Conservation (phyloP, 116 monocot species). For the Posidonia oceanica region DNA sequence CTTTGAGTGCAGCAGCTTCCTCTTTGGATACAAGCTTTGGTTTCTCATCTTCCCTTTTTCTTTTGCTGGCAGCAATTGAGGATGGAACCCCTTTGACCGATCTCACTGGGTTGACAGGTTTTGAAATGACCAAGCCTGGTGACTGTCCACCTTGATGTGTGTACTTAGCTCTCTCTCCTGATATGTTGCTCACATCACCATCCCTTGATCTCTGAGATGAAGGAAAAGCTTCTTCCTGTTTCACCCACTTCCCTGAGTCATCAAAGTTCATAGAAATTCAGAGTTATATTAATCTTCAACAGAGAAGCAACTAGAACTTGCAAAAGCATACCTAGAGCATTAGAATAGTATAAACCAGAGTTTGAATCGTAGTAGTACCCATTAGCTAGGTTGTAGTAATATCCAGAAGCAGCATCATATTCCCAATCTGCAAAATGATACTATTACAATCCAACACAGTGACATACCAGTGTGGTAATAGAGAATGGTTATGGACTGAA, state of each 20-base stretch:
- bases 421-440: slow-evolving; percentile 46
- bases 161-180: not conserved
- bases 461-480: not conserved
- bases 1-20: slow-evolving; percentile 69
- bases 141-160: slow-evolving; percentile 34
- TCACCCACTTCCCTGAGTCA: slow-evolving; percentile 63
- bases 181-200: not conserved
- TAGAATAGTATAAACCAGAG: slow-evolving; percentile 56
- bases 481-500: not conserved
- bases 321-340: slow-evolving; percentile 30
- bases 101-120: slow-evolving; percentile 33
- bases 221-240: slow-evolving; percentile 49
- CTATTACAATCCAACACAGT: not conserved
- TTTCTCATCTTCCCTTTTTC: slow-evolving; percentile 64
- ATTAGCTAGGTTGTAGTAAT: slow-evolving; percentile 57
- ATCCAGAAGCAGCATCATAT: slow-evolving; percentile 68
- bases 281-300: not conserved
- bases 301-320: not conserved
- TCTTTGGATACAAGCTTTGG: slow-evolving; percentile 62
- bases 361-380: slow-evolving; percentile 65
- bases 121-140: slow-evolving; percentile 48
- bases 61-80: slow-evolving; percentile 64
- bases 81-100: slow-evolving; percentile 56
- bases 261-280: not conserved
- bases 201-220: slow-evolving; percentile 16